Evolutionary conservation across 768 basidiomycete species (phyloP), one percentile per base, ranked within the genome.

Genomic region (Bullera alba): DNA sequence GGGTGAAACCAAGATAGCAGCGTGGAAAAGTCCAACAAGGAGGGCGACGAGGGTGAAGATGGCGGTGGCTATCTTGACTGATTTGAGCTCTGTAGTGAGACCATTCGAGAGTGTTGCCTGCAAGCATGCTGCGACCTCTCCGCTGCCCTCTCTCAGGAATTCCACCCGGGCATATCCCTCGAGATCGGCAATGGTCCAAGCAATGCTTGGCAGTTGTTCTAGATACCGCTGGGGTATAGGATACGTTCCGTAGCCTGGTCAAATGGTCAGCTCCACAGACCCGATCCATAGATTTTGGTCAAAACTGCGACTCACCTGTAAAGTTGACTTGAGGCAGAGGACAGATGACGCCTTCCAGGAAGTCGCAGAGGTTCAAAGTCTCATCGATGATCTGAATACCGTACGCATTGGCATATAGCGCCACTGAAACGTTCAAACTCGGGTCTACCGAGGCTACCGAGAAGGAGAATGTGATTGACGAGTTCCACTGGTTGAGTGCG

Each of bases 71-170:
- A 87, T 93, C 59, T 82, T 79, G 12, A 89, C 91, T 14, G 80
- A 80, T 10, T 75, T 68, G 67, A 87, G 86, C 52, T 80, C 81
- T 0, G 82, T 79, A 0, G 90, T 86, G 79, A 83, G 83, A 8
- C 92, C 92, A 67, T 99, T 99, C 16, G 87, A 84, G 10, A 96
- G 76, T 2, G 90, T 92, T 16, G 90, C 81, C 71, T 92, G 89
- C 6, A 99, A 79, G 62, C 93, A 99, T 0, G 90, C 88, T 46
- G 84, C 87, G 54, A 87, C 77, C 6, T 80, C 69, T 42, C 85
- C 83, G 4, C 87, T 86, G 42, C 76, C 75, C 27, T 81, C 78
- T 54, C 87, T 81, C 2, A 76, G 79, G 34, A 93, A 77, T 4
- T 82, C 79, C 47, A 96, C 75, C 60, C 89, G 85, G 0, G 83